phyloP scores from a whole-genome alignment of 257 asterid species.

The Solanum commersonii region DNA sequence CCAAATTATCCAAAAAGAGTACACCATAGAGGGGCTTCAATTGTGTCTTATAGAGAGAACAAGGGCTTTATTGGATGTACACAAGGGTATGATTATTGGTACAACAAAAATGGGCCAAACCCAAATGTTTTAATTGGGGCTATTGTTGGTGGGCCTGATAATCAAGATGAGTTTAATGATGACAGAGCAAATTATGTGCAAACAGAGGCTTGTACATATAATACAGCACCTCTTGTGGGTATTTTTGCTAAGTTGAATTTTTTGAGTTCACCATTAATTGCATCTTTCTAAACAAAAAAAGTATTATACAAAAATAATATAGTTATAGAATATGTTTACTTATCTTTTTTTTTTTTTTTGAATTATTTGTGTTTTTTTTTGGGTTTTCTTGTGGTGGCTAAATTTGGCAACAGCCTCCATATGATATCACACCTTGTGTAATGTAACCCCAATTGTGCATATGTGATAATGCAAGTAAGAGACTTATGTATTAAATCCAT shows the following conservation, averaged over 20 bases:
- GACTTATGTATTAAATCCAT: background rate
- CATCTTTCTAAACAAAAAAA: background rate
- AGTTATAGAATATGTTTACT: background rate
- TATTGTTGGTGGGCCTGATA: constrained; percentile 68
- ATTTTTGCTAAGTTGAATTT: constrained; percentile 43
- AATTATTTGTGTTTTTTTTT: background rate
- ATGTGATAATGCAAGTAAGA: background rate
- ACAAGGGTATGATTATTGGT: constrained; percentile 64
- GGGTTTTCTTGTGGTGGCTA: background rate
- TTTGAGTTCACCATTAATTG: background rate
- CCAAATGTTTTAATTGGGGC: constrained; percentile 61
- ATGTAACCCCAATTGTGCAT: background rate
- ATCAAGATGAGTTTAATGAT: constrained; percentile 39
- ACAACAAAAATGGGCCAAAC: constrained; percentile 28
- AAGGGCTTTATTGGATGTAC: constrained; percentile 54
- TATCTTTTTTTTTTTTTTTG: background rate
- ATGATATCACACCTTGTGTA: background rate
- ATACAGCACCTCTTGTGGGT: constrained; percentile 71
- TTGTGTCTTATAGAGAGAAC: constrained; percentile 23
- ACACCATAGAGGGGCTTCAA: constrained; percentile 73
- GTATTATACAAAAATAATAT: background rate
- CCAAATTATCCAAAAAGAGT: constrained; percentile 33
- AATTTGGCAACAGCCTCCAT: background rate
- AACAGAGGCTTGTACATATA: constrained; percentile 78
- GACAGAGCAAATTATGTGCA: constrained; percentile 50